Evolutionary conservation across 805 yeast genomes (phyloP), one percentile per base, ranked within the genome.

Genomic region (Ogataea wickerhamii): DNA sequence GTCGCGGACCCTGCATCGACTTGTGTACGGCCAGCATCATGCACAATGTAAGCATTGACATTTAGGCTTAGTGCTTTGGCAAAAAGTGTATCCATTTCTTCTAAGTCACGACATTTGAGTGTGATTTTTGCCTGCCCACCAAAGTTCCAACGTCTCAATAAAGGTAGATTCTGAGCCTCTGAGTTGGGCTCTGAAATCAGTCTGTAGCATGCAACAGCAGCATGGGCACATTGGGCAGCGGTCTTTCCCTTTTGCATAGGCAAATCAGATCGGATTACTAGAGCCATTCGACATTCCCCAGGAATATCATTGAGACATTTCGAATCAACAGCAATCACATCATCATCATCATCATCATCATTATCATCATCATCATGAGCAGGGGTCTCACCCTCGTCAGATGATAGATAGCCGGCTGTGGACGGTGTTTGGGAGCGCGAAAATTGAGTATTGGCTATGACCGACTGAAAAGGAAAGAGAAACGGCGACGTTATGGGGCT

Each of bases 161-260:
- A 61, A 10, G 67, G 68, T 12, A 87, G 80, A 46, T 85, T 80
- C 45, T 76, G 73, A 5, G 75, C 73, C 5, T 70, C 72, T 2
- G 76, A 67, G 3, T 66, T 56, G 4, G 76, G 72, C 26, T 70
- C 64, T 26, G 75, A 67, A 65, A 83, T 82, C 44, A 78, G 64
- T 53, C 84, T 80, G 63, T 85, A 93, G 50, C 93, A 78, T 0
- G 93, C 89, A 23, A 93, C 71, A 0, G 98, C 94, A n/a, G 98
- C 98, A 66, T 93, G 99, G 26, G 88, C 82, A 61, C 98, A 91
- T 58, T 93, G 99, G 5, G 98, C 98, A 4, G 98, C 97, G 2
- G 86, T 82, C 58, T 93, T 93, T 17, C 99, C 99, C 62, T 87
- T 87, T 22, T 83, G 79, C 98, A 93, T 93, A 29, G 78, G 81